These are phyloP conservation scores for Cucurbita pepo DNA, from an alignment of 306 rosid genomes.

Conservation along the genomic window DNA sequence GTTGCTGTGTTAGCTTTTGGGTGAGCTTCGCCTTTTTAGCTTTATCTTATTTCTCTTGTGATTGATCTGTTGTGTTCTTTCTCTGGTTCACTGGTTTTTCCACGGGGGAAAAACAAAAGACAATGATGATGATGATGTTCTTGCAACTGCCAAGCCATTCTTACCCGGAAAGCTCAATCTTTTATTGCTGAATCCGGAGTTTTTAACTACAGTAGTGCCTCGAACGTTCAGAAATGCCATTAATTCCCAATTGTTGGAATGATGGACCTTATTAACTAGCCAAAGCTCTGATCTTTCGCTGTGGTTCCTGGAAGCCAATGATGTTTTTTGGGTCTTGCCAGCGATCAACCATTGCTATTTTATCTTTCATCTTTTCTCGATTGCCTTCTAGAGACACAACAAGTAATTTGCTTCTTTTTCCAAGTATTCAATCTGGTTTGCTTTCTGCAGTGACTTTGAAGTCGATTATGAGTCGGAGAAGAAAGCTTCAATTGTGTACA, in stretches of 20 bases:
- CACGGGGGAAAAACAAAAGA: not conserved
- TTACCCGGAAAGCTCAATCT: not conserved
- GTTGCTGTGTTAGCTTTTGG: not conserved
- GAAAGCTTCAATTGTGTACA: constrained; percentile 50
- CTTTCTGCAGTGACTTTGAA: constrained; percentile 57
- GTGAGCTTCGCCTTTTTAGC: not conserved
- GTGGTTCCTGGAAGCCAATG: not conserved
- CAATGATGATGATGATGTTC: not conserved
- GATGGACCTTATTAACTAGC: not conserved
- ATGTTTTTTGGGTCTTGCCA: not conserved
- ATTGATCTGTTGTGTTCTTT: not conserved
- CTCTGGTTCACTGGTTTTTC: not conserved
- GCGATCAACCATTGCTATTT: not conserved
- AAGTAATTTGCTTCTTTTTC: not conserved
- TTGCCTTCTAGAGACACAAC: not conserved
- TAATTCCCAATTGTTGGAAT: not conserved
- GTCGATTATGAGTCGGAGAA: constrained; percentile 53
- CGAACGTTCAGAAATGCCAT: not conserved
- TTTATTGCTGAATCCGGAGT: too few relatives aligned
- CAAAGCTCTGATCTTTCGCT: not conserved
- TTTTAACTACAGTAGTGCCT: not conserved
- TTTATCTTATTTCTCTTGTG: not conserved
- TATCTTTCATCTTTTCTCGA: not conserved
- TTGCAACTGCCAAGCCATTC: not conserved
- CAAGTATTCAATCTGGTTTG: not conserved